Evolutionary conservation across 2,329 filamentous ascomycete genomes (phyloP), one percentile per base, ranked within the genome.

Genomic region (Calycina marina): DNA sequence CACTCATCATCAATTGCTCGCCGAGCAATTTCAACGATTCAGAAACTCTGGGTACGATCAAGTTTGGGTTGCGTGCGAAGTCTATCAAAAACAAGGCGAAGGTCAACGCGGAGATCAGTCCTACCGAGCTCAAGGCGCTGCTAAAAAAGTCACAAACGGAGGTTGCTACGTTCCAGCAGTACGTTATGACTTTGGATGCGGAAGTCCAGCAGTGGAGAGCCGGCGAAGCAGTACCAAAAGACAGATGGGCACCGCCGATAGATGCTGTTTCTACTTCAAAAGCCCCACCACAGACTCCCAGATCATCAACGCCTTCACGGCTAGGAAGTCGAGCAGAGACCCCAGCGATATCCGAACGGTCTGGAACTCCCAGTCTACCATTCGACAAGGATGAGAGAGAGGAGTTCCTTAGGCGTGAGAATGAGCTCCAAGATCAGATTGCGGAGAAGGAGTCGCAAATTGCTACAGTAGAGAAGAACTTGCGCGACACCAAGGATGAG

Each of bases 11-110:
- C 65, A 96, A 96, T 58, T 94, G 86, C 56, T 96, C 90, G n/a
- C 90, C 90, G 2, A 93, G 83, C 61, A 93, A 84, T 54, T 96
- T 96, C 64, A 96, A 98, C 63, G 88, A 94, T 60, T 74, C 77
- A 34, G 90, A 98, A 62, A 96, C 90, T 0, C 61, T 96, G 30
- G 79, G 85, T 43, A 98, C 90, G 1, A 61, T 98, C 39, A 74
- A 86, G 28, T 98, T 96, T 53, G 90, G 90, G 63, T 92, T 90
- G 59, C 70, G 90, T 54, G 90, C 90, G 36, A 98, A 98, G 65
- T 82, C 84, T 0, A 98, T 98, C 65, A 94, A 96, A 77, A 96
- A 96, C 66, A 96, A 96, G 69, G 90, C 90, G 58, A 98, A 96
- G 77, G 80, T 98, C 69, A 98, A 98, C 54, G 86, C 88, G 28